Conservation (phyloP, 1,284 basidiomycete genomes). For the Ceratorhiza oryzae-sativae region DNA sequence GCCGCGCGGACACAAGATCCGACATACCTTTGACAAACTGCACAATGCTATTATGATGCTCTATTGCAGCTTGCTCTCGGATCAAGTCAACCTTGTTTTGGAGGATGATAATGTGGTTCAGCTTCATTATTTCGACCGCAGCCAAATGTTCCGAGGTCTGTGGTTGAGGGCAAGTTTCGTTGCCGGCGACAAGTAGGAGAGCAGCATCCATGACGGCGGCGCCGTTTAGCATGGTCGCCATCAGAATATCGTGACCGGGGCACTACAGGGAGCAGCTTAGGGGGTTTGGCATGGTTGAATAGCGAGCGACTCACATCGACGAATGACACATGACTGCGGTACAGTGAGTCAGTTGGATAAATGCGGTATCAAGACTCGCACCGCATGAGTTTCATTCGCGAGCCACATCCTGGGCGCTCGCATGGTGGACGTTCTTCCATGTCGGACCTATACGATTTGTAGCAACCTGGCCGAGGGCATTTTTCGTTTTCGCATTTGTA, state of each 20-base stretch:
- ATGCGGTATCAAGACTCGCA: constrained; percentile 42
- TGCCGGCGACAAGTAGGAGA: constrained; percentile 91
- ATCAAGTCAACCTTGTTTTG: constrained; percentile 98
- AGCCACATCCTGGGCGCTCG: constrained; percentile 90
- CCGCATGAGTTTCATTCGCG: constrained; percentile 86
- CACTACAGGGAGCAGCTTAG: constrained; percentile 53
- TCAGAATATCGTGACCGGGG: constrained; percentile 94
- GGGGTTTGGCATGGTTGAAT: no score
- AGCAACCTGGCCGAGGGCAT: constrained; percentile 93
- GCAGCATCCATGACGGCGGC: constrained; percentile 99
- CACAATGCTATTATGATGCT: constrained; percentile 92
- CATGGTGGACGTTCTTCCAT: constrained; percentile 95
- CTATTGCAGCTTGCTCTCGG: constrained; percentile 87
- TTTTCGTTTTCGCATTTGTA: constrained; percentile 96
- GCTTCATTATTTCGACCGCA: constrained; percentile 99
- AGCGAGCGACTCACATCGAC: constrained; percentile 64
- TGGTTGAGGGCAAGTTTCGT: constrained; percentile 98
- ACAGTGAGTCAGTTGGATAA: constrained; percentile 20
- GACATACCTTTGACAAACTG: constrained; percentile 87
- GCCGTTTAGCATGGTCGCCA: constrained; percentile 99
- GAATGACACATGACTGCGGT: constrained; percentile 85
- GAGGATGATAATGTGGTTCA: constrained; percentile 97
- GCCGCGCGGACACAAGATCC: neutral
- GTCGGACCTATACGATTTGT: constrained; percentile 90
- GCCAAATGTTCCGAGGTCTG: constrained; percentile 99